Conservation (phyloP, 495 filamentous ascomycete genomes). For the Penicillium canescens region DNA sequence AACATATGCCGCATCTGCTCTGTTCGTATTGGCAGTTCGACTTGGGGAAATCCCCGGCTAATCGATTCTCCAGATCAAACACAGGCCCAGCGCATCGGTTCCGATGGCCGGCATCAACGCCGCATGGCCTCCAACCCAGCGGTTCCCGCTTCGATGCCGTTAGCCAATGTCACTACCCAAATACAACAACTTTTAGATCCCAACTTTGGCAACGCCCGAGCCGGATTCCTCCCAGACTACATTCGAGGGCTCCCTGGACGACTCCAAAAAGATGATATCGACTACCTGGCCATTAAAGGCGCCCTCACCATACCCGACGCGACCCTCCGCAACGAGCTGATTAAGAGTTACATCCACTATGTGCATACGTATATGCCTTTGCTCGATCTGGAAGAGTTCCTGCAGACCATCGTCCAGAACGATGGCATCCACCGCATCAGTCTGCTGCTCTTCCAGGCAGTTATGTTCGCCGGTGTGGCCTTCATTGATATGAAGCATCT, state of each 20-base stretch:
- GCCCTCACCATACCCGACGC: slow-evolving; percentile 69
- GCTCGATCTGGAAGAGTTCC: slow-evolving; percentile 72
- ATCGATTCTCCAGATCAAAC: slow-evolving; percentile 33
- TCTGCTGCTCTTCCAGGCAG: slow-evolving; percentile 75
- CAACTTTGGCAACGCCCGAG: slow-evolving; percentile 30
- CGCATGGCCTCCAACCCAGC: slow-evolving; percentile 40
- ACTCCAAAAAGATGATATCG: slow-evolving; percentile 70
- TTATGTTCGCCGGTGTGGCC: slow-evolving; percentile 78
- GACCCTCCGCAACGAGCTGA: slow-evolving; percentile 68
- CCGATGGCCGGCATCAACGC: slow-evolving; percentile 33
- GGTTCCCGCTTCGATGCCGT: slow-evolving; percentile 37
- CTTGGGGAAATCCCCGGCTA: background rate
- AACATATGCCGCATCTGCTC: slow-evolving; percentile 51
- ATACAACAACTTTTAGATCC: slow-evolving; percentile 44
- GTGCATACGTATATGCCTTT: slow-evolving; percentile 92
- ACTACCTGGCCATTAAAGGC: slow-evolving; percentile 73
- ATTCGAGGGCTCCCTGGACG: slow-evolving; percentile 70
- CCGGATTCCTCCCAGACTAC: slow-evolving; percentile 60
- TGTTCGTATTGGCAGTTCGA: slow-evolving; percentile 32
- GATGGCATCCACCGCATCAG: slow-evolving; percentile 72
- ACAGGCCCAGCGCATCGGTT: slow-evolving; percentile 35
- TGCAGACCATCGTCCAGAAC: slow-evolving; percentile 61
- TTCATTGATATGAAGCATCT: slow-evolving; percentile 74
- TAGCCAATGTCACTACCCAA: slow-evolving; percentile 39
- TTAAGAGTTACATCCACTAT: slow-evolving; percentile 76